Conservation (phyloP, 306 rosid genomes). For the Gastrolobium villosum region DNA sequence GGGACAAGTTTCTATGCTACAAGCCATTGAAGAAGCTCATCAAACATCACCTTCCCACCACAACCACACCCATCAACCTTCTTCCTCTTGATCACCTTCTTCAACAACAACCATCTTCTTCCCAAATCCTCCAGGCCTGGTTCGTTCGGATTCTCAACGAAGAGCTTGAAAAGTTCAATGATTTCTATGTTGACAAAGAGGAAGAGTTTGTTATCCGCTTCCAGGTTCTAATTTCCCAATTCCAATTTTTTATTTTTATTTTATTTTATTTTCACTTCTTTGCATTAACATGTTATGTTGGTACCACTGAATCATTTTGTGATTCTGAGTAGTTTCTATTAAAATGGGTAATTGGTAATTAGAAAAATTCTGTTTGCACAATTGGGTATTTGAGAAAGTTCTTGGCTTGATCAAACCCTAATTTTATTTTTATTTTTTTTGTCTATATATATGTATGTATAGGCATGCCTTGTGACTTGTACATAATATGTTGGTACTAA, state of each 20-base stretch:
- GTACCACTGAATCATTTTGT: not conserved
- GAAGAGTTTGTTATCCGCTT: conserved; percentile 91
- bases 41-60: conserved; percentile 56
- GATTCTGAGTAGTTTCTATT: conserved; percentile 8
- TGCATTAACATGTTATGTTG: not conserved
- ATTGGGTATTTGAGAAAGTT: conserved; percentile 38
- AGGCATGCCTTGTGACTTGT: not conserved
- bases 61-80: conserved; percentile 33
- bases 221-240: conserved; percentile 67
- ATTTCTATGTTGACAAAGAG: conserved; percentile 89
- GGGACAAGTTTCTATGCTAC: conserved; percentile 96
- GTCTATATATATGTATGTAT: not conserved
- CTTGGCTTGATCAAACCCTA: conserved; percentile 30
- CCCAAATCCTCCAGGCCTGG: conserved; percentile 70
- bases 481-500: not conserved
- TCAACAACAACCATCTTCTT: conserved; percentile 46
- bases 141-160: conserved; percentile 76
- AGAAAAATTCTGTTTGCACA: not conserved
- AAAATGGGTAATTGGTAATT: conserved; percentile 13
- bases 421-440: too few species aligned
- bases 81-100: conserved; percentile 40
- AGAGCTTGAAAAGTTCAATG: conserved; percentile 89
- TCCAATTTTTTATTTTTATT: not conserved
- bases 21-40: conserved; percentile 87
- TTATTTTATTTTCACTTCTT: not conserved